Evolutionary conservation across 345 rosid genomes (phyloP).

Genomic region (Brassica juncea): DNA sequence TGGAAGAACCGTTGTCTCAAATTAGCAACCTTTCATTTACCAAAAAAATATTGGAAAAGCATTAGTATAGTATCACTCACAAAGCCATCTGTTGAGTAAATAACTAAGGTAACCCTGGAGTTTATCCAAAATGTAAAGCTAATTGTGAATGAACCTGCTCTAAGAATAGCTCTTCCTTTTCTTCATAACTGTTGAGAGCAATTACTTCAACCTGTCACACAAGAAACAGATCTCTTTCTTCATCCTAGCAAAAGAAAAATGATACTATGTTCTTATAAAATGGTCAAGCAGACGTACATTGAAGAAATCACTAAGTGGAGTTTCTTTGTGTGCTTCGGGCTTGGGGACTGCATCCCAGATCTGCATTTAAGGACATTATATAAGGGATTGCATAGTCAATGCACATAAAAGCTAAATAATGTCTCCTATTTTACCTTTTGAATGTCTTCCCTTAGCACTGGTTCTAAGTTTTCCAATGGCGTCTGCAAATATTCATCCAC

Average conservation of each 20-base stretch:
- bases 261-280: slow-evolving; percentile 21
- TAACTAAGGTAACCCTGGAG: slow-evolving; percentile 20
- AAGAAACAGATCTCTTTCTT: slow-evolving; percentile 19
- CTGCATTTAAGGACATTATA: slow-evolving; percentile 47
- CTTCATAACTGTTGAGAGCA: slow-evolving; percentile 97
- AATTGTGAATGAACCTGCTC: slow-evolving; percentile 71
- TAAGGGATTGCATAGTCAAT: slow-evolving; percentile 28
- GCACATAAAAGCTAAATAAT: slow-evolving; percentile 21
- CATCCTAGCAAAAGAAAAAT: slow-evolving; percentile 12
- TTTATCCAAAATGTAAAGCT: slow-evolving; percentile 26
- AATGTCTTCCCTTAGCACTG: slow-evolving; percentile 93
- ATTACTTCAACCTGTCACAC: slow-evolving; percentile 85
- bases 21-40: slow-evolving; percentile 64
- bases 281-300: slow-evolving; percentile 55
- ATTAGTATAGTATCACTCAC: not conserved
- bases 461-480: slow-evolving; percentile 91
- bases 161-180: slow-evolving; percentile 91
- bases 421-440: slow-evolving; percentile 64
- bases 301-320: slow-evolving; percentile 94
- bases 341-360: slow-evolving; percentile 97
- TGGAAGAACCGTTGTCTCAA: slow-evolving; percentile 86
- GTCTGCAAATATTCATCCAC: slow-evolving; percentile 60
- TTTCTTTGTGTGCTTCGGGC: slow-evolving; percentile 90
- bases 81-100: slow-evolving; percentile 11
- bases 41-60: slow-evolving; percentile 15